These are phyloP conservation scores for Scenedesmus sp. DNA, from an alignment of 163 green algal species.

Conservation along the genomic window DNA sequence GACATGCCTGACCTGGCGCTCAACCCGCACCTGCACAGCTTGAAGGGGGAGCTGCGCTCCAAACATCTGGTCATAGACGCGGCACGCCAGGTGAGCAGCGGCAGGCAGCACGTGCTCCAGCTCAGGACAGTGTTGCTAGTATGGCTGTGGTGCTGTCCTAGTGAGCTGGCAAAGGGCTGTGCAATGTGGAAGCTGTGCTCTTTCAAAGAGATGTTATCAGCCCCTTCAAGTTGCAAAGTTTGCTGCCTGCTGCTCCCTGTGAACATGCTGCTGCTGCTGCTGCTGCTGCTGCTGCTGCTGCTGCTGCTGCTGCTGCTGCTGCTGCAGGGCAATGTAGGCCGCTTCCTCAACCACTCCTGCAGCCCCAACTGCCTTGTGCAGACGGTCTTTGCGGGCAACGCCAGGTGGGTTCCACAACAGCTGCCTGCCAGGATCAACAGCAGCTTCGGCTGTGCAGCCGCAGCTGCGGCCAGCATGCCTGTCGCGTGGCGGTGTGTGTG, in stretches of 20 bases:
- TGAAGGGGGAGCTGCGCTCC: not conserved
- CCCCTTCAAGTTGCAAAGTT: no score
- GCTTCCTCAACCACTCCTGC: slow-evolving; percentile 95
- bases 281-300: slow-evolving; percentile 18
- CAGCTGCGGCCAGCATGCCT: not conserved
- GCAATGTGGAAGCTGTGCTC: no score
- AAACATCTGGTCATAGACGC: slow-evolving; percentile 48
- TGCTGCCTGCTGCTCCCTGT: not conserved
- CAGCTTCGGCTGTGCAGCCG: not conserved
- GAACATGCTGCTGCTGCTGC: slow-evolving; percentile 8
- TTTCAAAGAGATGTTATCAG: no score
- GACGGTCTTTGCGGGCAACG: slow-evolving; percentile 38
- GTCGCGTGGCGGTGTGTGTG: no score
- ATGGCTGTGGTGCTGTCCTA: not conserved
- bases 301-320: slow-evolving; percentile 22
- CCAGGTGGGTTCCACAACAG: slow-evolving; percentile 11
- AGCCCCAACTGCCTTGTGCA: slow-evolving; percentile 85
- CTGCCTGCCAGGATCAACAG: no score
- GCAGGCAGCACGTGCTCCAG: no score
- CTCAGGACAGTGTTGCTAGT: not conserved
- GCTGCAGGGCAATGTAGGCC: slow-evolving; percentile 73
- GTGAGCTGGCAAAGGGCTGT: no score
- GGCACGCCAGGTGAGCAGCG: not conserved
- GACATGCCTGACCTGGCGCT: not conserved
- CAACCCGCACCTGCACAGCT: slow-evolving; percentile 6